Evolutionary conservation across 306 rosid species (phyloP).

Genomic region (Morella rubra): DNA sequence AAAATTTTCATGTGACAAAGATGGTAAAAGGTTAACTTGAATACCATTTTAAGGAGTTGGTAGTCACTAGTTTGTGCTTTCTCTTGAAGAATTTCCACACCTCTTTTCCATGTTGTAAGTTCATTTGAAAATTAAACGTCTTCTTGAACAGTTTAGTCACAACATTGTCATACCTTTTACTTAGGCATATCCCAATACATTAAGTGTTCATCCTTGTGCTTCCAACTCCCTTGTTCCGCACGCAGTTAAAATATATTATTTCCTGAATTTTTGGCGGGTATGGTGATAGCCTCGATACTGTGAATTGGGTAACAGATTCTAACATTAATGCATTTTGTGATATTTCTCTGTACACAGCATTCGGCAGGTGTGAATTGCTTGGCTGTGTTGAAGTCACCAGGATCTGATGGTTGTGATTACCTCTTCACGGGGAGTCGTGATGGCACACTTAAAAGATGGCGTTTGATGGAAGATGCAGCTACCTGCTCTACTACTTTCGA

Average conservation of each 20-base stretch:
- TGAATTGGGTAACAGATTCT: constrained; percentile 7
- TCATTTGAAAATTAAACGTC: constrained; percentile 5
- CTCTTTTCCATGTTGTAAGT: background rate
- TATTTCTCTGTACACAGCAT: constrained; percentile 64
- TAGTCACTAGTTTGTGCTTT: background rate
- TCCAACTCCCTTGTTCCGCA: background rate
- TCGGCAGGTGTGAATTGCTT: constrained; percentile 93
- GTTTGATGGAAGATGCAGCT: constrained; percentile 60
- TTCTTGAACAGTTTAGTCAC: background rate
- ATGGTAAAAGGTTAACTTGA: background rate
- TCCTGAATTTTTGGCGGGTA: background rate
- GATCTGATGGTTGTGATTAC: constrained; percentile 62
- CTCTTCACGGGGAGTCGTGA: constrained; percentile 97
- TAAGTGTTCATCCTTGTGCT: background rate
- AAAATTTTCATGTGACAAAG: background rate
- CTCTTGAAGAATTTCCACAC: background rate
- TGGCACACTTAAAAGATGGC: constrained; percentile 95
- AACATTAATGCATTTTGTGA: constrained; percentile 20
- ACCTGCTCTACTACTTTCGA: constrained; percentile 91
- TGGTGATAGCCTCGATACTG: background rate
- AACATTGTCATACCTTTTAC: background rate
- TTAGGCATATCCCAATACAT: background rate
- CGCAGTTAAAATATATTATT: background rate
- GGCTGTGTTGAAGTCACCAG: constrained; percentile 58
- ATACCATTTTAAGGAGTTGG: background rate